Conservation (phyloP, 2,329 filamentous ascomycete species). For the Tolypocladium guangdongense region DNA sequence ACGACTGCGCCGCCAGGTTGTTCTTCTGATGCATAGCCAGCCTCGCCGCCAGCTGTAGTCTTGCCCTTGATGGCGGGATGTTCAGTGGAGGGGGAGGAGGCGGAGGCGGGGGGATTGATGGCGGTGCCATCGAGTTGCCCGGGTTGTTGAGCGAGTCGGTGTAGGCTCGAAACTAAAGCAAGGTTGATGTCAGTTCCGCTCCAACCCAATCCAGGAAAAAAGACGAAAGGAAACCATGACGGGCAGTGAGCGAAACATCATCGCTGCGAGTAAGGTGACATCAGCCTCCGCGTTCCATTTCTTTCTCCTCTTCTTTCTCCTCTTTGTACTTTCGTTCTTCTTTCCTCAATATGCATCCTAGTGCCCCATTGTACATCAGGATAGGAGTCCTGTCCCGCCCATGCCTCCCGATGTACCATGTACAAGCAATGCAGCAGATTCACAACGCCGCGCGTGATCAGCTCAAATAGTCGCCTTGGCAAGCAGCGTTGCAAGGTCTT, state of each 20-base stretch:
- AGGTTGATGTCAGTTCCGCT: conserved; percentile 7
- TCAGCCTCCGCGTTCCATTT: background rate
- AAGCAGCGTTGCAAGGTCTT: conserved; percentile 14
- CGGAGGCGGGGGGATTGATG: conserved; percentile 47
- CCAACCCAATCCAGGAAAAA: background rate
- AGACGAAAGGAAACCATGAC: conserved; percentile 6
- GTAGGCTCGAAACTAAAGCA: conserved; percentile 45
- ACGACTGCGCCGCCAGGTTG: conserved; percentile 34
- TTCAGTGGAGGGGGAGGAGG: conserved; percentile 74
- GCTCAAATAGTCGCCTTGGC: conserved; percentile 3
- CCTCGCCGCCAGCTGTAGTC: conserved; percentile 80
- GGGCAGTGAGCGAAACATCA: background rate
- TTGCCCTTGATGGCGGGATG: conserved; percentile 74
- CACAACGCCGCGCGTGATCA: background rate
- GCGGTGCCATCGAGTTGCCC: conserved; percentile 39
- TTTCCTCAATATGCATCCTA: background rate
- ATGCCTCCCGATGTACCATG: background rate
- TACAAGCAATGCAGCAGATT: background rate
- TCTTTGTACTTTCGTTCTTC: background rate
- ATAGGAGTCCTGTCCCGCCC: background rate
- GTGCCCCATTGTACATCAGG: conserved; percentile 1
- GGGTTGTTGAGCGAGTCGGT: conserved; percentile 42
- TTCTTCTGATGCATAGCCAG: conserved; percentile 66
- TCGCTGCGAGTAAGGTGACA: background rate
- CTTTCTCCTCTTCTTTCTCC: background rate